Evolutionary conservation across 345 rosid genomes (phyloP), one percentile per base, ranked within the genome.

Genomic region (Nephelium lappaceum): DNA sequence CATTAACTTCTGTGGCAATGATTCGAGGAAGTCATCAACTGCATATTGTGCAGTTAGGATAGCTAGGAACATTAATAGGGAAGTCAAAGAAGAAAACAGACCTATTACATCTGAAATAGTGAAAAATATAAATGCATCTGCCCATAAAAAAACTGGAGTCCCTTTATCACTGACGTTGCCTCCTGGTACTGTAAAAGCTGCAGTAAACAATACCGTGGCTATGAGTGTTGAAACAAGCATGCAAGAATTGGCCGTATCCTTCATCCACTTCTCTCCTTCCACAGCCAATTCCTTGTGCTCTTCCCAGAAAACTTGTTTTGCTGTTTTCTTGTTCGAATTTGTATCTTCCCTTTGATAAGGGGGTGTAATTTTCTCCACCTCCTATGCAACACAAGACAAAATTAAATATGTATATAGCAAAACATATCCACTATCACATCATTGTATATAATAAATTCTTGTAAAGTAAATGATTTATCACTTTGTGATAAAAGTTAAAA

Each of bases 141-240:
- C 11, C 1, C 21, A 3, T 55, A 55, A 55, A 55, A 55, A 55
- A 15, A 18, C 11, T 15, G 61, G 61, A 15, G 18, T 15, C 18
- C 57, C 19, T 51, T 51, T 51, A 51, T 51, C 57, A 14, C 12
- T 51, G 4, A 51, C 7, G 75, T 25, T 80, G 43, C 21, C 21
- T 51, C 57, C 79, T 0, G 83, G 83, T 36, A 71, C 80, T 2
- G 76, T 80, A 71, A 80, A 60, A 16, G 76, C 79, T 38, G 79
- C 83, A 60, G 79, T 76, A 31, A 81, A 77, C 14, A 67, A 51
- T 6, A 77, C 49, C 0, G 80, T 77, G 10, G 49, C 69, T 11
- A 81, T 81, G 18, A 81, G 70, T 8, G 80, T 67, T 11, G 80
- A 76, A 3, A 72, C 84, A 62, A 80, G 45, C 24, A 70, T 75